Evolutionary conservation across 1,139 yeast genomes (phyloP), one percentile per base, ranked within the genome.

Genomic region (Wickerhamomyces sp.): DNA sequence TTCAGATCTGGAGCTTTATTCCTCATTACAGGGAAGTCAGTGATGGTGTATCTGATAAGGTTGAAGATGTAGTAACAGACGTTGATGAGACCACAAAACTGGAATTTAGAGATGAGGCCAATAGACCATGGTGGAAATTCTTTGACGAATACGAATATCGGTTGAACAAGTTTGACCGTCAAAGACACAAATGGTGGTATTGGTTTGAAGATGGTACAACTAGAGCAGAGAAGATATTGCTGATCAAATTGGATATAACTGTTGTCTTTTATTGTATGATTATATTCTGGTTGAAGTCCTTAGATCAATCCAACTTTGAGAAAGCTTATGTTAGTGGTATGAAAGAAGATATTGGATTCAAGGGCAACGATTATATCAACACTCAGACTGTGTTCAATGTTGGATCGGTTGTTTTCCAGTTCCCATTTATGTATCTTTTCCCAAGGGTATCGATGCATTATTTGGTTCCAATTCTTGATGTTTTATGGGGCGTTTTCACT

Each of bases 241-340:
- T 84, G 42, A 63, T 75, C 60, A 85, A 85, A 59, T 63, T 84
- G 44, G 93, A 85, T 58, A 47, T 82, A 11, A 58, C 81, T 39
- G 68, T 84, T 51, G 76, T 84, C 5, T 64, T 79, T 39, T 84
- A 79, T 60, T 76, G 84, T 33, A 69, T 82, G 55, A 66, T 80
- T 65, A 79, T 82, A 27, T 83, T 82, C 63, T 84, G 88, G 87
- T 81, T 81, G 43, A 83, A 84, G 59, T 81, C 80, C 47, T 67
- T 84, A 43, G 90, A 84, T 60, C 76, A 75, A 48, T 71, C 81
- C 40, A 67, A 65, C 58, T 66, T 79, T 42, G 76, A 77, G 45
- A 80, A 79, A 57, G 88, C 89, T 10, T 84, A 83, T 59, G 79
- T 81, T 40, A 75, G 83, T 15, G 80, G 82, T 8, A 69, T 84